A percentile compares a stretch with the other conserved stretches of the same genome.
Conservation (phyloP, 257 asterid genomes). For the Solanum habrochaites region DNA sequence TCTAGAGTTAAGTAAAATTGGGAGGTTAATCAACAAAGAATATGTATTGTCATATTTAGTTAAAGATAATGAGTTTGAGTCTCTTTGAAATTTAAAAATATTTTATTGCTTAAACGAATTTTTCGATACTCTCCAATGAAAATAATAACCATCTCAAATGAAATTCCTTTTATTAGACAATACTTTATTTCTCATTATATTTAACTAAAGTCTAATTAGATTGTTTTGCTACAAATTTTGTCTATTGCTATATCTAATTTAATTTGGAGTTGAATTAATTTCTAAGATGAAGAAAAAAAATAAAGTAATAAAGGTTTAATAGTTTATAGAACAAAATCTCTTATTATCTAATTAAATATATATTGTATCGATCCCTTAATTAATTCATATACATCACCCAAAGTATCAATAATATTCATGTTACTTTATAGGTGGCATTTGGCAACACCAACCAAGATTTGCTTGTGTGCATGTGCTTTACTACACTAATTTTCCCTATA, state of each 20-base stretch:
- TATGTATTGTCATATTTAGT: no score
- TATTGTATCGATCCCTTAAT: neutral
- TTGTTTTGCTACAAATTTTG: no score
- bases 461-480: neutral
- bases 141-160: neutral
- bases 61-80: accelerated
- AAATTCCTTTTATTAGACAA: no score
- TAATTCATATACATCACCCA: neutral
- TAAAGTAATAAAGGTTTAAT: no score
- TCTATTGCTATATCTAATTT: no score
- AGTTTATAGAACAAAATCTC: neutral
- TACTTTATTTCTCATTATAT: no score
- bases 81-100: neutral
- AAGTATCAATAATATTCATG: neutral
- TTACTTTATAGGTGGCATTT: neutral
- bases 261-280: no score
- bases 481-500: neutral
- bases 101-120: no score
- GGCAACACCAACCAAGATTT: neutral
- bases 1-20: neutral
- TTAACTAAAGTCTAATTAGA: no score
- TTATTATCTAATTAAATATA: neutral
- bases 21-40: neutral
- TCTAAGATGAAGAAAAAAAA: neutral
- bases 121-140: neutral